These are phyloP conservation scores for Drosera spatulata DNA, from an alignment of 179 eudicot species.

Conservation along the genomic window DNA sequence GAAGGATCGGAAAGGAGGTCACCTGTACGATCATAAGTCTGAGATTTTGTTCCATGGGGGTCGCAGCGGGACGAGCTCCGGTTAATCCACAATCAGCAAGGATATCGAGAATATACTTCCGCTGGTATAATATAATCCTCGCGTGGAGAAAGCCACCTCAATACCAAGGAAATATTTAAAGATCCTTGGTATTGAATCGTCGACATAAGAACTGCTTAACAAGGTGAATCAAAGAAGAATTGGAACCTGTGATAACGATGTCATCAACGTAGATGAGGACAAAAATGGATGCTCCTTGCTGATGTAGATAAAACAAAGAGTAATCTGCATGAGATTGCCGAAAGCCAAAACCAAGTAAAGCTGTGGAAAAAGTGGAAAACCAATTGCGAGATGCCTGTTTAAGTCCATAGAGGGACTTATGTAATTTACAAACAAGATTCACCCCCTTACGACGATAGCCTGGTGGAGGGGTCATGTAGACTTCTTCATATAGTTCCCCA, in stretches of 20 bases:
- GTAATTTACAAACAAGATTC: neutral
- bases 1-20: neutral
- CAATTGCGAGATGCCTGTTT: neutral
- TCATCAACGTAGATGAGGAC: conserved; percentile 3
- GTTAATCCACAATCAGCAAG: neutral
- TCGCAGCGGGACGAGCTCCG: too few relatives aligned
- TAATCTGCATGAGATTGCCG: neutral
- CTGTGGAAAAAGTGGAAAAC: neutral
- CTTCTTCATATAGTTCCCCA: conserved; percentile 2
- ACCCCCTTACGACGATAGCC: neutral
- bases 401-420: neutral
- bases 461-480: neutral
- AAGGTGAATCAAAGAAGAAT: too few relatives aligned
- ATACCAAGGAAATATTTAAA: neutral
- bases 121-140: neutral
- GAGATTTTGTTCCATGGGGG: too few relatives aligned
- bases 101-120: neutral
- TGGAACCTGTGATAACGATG: neutral
- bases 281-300: too few relatives aligned
- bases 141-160: neutral
- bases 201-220: neutral
- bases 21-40: neutral
- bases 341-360: neutral
- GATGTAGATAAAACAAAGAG: neutral
- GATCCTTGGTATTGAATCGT: neutral